phyloP scores from a whole-genome alignment of 169 alveolate species.

The Ichthyophthirius multifiliis region DNA sequence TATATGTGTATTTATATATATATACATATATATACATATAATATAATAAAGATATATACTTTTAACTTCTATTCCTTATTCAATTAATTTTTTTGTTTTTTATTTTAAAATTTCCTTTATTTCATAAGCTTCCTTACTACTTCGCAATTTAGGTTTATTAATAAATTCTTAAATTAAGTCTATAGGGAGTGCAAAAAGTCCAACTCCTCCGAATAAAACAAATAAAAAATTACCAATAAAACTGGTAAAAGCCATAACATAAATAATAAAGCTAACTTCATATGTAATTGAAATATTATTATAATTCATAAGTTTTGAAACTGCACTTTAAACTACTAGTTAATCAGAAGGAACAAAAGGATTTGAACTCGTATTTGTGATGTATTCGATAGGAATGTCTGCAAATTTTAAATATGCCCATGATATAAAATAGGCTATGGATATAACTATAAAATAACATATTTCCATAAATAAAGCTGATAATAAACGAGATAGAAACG shows the following conservation, averaged over 20 bases:
- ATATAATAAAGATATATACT: conserved; percentile 22
- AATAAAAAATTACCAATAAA: conserved; percentile 75
- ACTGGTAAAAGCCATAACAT: conserved; percentile 46
- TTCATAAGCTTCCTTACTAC: conserved; percentile 41
- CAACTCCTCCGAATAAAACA: conserved; percentile 82
- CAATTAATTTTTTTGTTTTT: conserved; percentile 37
- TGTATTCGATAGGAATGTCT: conserved; percentile 36
- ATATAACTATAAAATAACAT: conserved; percentile 37
- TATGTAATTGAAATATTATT: too few species aligned
- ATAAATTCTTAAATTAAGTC: conserved; percentile 71
- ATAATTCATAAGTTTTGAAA: conserved; percentile 39
- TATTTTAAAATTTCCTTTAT: conserved; percentile 40
- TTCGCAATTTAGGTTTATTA: conserved; percentile 65
- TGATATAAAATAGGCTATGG: conserved; percentile 32
- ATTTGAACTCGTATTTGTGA: conserved; percentile 2
- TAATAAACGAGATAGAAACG: conserved; percentile 38
- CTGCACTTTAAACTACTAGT: conserved; percentile 28
- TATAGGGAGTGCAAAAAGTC: conserved; percentile 80
- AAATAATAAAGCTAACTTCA: conserved; percentile 54
- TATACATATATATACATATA: background rate
- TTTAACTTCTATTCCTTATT: conserved; percentile 34
- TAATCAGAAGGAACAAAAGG: conserved; percentile 10
- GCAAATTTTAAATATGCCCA: conserved; percentile 44
- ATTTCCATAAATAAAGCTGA: conserved; percentile 48
- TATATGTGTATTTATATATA: conserved; percentile 25